Percentiles rank a stretch among this genome's conserved stretches.
phyloP scores from a whole-genome alignment of 805 yeast species.

The Myxozyma neotropica region DNA sequence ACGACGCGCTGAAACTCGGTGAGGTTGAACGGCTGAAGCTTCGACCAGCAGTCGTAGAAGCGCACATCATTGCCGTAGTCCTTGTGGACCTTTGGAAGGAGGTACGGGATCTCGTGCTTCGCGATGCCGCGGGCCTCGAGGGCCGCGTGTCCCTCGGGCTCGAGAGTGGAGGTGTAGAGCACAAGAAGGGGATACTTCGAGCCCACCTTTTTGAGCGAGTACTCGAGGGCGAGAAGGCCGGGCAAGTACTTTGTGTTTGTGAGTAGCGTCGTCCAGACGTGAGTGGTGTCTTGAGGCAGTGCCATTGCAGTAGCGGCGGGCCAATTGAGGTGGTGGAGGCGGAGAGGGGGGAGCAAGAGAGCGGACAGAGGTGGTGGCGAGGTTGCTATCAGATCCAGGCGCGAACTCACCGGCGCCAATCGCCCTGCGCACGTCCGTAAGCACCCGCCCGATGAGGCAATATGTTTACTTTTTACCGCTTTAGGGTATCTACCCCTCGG shows the following conservation, averaged over 20 bases:
- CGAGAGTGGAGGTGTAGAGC: constrained; percentile 54
- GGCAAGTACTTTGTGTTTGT: constrained; percentile 55
- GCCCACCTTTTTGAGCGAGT: constrained; percentile 48
- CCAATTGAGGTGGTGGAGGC: not conserved
- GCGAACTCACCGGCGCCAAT: not conserved
- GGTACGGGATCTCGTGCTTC: constrained; percentile 47
- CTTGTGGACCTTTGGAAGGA: constrained; percentile 50
- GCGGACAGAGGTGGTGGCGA: not conserved
- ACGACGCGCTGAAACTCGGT: constrained; percentile 56
- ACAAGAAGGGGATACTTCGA: constrained; percentile 57
- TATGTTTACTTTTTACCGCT: not conserved
- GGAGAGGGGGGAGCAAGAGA: not conserved
- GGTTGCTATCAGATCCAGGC: not conserved
- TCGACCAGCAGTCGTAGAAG: constrained; percentile 65
- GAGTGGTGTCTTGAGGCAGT: constrained; percentile 26
- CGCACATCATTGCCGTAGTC: constrained; percentile 55
- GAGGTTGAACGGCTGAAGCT: constrained; percentile 57
- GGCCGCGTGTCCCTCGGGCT: constrained; percentile 47
- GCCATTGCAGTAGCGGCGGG: not conserved
- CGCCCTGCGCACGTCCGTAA: not conserved
- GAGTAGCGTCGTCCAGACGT: constrained; percentile 60
- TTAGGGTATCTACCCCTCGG: not conserved
- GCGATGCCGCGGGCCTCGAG: constrained; percentile 49
- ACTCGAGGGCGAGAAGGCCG: constrained; percentile 56
- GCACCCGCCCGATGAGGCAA: not conserved